Conservation (phyloP, 495 filamentous ascomycete genomes). For the Chlorociboria aeruginascens region DNA sequence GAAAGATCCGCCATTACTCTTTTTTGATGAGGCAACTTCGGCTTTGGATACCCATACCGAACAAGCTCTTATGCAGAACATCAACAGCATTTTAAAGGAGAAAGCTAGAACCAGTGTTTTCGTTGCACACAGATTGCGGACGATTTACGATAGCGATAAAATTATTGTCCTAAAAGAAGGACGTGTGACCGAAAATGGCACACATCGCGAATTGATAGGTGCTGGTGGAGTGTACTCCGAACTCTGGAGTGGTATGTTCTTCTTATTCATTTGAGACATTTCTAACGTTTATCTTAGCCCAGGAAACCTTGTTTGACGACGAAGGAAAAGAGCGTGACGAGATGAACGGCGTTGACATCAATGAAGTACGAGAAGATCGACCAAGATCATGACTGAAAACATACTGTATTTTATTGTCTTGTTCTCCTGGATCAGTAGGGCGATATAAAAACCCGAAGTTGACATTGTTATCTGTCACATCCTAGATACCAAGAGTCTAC, state of each 20-base stretch:
- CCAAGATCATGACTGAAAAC: constrained; percentile 4
- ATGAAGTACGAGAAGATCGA: constrained; percentile 6
- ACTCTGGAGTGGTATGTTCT: constrained; percentile 71
- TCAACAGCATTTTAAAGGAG: constrained; percentile 85
- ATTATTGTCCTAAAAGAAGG: constrained; percentile 89
- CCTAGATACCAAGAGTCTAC: too few species aligned
- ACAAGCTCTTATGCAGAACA: constrained; percentile 80
- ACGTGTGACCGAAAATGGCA: constrained; percentile 72
- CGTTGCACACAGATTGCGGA: constrained; percentile 82
- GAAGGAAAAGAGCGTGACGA: constrained; percentile 24
- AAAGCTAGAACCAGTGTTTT: constrained; percentile 87
- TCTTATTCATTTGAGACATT: not conserved
- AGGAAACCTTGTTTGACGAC: constrained; percentile 31
- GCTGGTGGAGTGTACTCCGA: constrained; percentile 72
- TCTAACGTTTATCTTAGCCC: constrained; percentile 23
- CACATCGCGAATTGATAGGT: constrained; percentile 74
- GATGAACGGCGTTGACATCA: not conserved
- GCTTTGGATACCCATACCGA: constrained; percentile 95
- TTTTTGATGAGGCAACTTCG: constrained; percentile 97
- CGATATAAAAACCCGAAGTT: too few species aligned
- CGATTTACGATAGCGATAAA: constrained; percentile 86
- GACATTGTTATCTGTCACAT: too few species aligned
- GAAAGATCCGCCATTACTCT: constrained; percentile 85
- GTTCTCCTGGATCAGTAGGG: too few species aligned
- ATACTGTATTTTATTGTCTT: too few species aligned